Conservation (phyloP, 2,329 filamentous ascomycete genomes). For the Dactylonectria estremocensis region DNA sequence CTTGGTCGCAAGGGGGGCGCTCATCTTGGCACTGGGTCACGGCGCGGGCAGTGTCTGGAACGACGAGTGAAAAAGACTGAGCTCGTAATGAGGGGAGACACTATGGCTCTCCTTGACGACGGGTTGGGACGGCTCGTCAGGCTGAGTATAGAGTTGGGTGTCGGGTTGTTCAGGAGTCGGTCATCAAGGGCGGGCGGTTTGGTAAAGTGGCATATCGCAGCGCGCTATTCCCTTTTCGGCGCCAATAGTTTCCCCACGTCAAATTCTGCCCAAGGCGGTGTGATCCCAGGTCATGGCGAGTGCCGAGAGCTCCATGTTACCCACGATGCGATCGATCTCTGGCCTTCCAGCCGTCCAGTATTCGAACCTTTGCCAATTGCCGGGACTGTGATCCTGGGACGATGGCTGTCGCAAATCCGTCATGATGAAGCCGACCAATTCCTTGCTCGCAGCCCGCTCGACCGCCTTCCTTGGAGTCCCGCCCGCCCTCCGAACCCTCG, state of each 20-base stretch:
- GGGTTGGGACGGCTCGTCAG: conserved; percentile 40
- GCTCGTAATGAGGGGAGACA: conserved; percentile 17
- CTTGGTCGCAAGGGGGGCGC: conserved; percentile 83
- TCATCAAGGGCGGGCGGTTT: conserved; percentile 50
- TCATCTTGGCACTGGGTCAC: conserved; percentile 65
- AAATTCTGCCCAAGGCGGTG: conserved; percentile 59
- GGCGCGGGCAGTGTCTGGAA: conserved; percentile 27
- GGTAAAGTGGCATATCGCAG: conserved; percentile 61
- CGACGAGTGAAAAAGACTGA: conserved; percentile 3
- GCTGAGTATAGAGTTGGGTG: conserved; percentile 36
- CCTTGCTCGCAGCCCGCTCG: conserved; percentile 55
- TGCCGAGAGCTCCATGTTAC: conserved; percentile 17
- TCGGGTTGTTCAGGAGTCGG: conserved; percentile 54
- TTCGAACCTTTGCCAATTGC: conserved; percentile 18
- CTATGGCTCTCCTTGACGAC: conserved; percentile 32
- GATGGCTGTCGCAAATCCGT: conserved; percentile 55
- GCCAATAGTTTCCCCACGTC: conserved; percentile 47
- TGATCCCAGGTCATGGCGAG: conserved; percentile 34
- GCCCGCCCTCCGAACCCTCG: conserved; percentile 54
- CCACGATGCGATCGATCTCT: conserved; percentile 1
- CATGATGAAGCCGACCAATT: conserved; percentile 64
- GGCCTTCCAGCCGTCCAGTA: conserved; percentile 12
- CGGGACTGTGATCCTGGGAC: conserved; percentile 43
- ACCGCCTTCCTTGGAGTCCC: conserved; percentile 47
- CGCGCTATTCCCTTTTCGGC: conserved; percentile 54